These are phyloP conservation scores for Groenewaldozyma salmanticensis DNA, from an alignment of 805 yeast genomes.

Conservation along the genomic window DNA sequence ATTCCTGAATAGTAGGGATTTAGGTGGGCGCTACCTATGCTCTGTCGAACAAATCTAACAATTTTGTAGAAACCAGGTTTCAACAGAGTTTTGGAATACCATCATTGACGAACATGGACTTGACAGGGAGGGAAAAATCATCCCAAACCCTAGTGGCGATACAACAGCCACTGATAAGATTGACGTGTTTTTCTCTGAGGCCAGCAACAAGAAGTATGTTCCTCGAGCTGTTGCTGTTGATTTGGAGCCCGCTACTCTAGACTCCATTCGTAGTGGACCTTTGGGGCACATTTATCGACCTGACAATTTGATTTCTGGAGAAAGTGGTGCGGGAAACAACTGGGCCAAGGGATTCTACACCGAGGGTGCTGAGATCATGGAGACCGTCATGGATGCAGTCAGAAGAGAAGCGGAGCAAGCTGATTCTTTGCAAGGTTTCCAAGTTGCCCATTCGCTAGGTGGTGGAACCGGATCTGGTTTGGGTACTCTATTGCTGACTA, in stretches of 20 bases:
- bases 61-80: conserved; percentile 28
- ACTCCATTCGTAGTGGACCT: conserved; percentile 65
- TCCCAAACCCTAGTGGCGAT: conserved; percentile 14
- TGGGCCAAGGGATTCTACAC: conserved; percentile 98
- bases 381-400: conserved; percentile 81
- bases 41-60: not conserved
- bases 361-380: conserved; percentile 93
- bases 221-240: conserved; percentile 93
- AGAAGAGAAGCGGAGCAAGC: conserved; percentile 93
- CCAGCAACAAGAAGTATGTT: conserved; percentile 77
- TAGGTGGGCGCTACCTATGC: too few relatives aligned
- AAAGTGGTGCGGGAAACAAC: conserved; percentile 90
- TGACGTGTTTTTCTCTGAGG: conserved; percentile 75
- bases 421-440: conserved; percentile 93
- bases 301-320: conserved; percentile 83
- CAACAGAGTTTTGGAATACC: conserved; percentile 32
- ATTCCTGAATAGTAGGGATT: not conserved
- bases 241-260: conserved; percentile 91
- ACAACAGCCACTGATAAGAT: conserved; percentile 36
- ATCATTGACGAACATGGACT: conserved; percentile 30
- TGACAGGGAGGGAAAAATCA: conserved; percentile 26
- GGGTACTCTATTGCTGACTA: conserved; percentile 83
- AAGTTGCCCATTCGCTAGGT: conserved; percentile 72
- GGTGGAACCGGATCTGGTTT: conserved; percentile 98
- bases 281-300: conserved; percentile 86